A percentile compares a stretch with the other conserved stretches of the same genome.
Evolutionary conservation across 2,329 filamentous ascomycete genomes (phyloP).

Genomic region (Pseudogymnoascus destructans): DNA sequence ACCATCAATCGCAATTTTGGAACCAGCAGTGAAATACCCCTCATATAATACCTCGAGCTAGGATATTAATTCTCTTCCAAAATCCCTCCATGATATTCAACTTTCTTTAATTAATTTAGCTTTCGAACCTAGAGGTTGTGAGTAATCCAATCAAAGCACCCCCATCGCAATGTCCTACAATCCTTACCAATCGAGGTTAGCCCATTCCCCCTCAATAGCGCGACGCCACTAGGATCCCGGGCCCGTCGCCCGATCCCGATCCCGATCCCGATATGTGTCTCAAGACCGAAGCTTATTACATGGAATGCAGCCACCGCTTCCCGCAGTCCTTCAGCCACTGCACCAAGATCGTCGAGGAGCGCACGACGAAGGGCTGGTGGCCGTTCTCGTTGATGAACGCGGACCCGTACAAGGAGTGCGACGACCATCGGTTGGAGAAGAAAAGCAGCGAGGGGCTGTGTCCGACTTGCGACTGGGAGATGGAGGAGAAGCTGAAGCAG

Average conservation of each 20-base stretch:
- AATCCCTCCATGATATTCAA: not conserved
- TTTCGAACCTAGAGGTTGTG: not conserved
- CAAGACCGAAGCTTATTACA: constrained; percentile 4
- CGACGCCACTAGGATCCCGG: not conserved
- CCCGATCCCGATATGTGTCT: not conserved
- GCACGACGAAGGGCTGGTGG: not conserved
- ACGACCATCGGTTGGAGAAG: not conserved
- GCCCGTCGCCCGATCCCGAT: not conserved
- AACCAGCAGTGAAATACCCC: not conserved
- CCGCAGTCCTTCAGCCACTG: not conserved
- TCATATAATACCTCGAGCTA: not conserved
- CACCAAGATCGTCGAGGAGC: constrained; percentile 1
- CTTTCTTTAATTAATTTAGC: not conserved
- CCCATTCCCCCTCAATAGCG: not conserved
- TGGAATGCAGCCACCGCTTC: not conserved
- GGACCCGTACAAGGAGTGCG: constrained; percentile 3
- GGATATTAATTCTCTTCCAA: not conserved
- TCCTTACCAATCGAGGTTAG: not conserved
- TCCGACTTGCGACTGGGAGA: not conserved
- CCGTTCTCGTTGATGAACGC: not conserved
- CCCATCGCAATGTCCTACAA: not conserved
- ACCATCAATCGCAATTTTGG: not conserved
- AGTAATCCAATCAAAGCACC: not conserved
- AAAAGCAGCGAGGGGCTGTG: constrained; percentile 1
- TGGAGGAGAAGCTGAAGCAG: not conserved